These are phyloP conservation scores for Colletotrichum viniferum DNA, from an alignment of 2,329 filamentous ascomycete species.

Conservation along the genomic window DNA sequence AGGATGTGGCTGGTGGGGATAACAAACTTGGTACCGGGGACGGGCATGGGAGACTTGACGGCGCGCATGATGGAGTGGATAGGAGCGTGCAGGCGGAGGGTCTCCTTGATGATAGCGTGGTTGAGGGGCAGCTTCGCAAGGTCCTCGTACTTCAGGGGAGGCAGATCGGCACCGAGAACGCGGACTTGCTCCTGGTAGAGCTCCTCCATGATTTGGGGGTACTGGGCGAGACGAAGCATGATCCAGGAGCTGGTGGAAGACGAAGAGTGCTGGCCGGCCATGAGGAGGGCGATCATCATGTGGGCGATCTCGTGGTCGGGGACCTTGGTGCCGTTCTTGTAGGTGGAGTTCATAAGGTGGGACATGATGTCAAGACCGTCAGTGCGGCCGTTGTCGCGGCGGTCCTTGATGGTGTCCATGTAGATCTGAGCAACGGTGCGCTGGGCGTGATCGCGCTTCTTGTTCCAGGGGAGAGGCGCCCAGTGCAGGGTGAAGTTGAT, in stretches of 20 bases:
- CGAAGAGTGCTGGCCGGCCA: conserved; percentile 91
- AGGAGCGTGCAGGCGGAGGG: conserved; percentile 85
- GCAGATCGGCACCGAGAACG: conserved; percentile 75
- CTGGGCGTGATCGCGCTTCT: conserved; percentile 79
- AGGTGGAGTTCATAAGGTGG: conserved; percentile 83
- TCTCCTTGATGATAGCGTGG: conserved; percentile 87
- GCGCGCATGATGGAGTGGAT: conserved; percentile 96
- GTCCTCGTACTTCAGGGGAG: conserved; percentile 76
- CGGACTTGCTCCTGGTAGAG: conserved; percentile 82
- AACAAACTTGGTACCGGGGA: conserved; percentile 82
- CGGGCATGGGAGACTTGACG: conserved; percentile 85
- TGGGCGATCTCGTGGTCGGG: conserved; percentile 86
- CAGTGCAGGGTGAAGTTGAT: conserved; percentile 92
- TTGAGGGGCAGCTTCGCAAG: conserved; percentile 82
- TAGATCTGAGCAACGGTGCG: conserved; percentile 82
- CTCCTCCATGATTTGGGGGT: conserved; percentile 79
- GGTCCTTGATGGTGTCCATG: conserved; percentile 78
- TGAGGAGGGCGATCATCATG: conserved; percentile 93
- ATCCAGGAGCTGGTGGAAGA: conserved; percentile 87
- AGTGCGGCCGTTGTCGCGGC: conserved; percentile 57
- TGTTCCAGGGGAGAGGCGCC: conserved; percentile 88
- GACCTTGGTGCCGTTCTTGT: conserved; percentile 82
- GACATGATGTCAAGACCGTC: conserved; percentile 81
- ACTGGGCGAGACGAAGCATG: conserved; percentile 77
- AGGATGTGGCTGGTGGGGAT: conserved; percentile 83